Evolutionary conservation across 1,284 basidiomycete genomes (phyloP).

Genomic region (Ustilago curta): DNA sequence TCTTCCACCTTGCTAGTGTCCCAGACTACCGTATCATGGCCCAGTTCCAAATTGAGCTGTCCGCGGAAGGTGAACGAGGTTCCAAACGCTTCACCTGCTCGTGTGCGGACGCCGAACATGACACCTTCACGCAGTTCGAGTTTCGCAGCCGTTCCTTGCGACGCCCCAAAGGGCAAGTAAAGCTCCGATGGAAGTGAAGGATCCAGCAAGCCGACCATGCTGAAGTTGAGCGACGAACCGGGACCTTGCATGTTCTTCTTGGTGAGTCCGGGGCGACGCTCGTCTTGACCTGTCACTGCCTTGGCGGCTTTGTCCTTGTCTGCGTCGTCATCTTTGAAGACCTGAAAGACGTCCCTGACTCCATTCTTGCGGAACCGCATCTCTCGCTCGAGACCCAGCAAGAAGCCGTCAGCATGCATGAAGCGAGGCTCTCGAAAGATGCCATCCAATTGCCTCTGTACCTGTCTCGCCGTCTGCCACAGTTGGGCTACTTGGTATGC

Average conservation of each 20-base stretch:
- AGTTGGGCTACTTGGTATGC: constrained; percentile 27
- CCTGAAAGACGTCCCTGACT: constrained; percentile 45
- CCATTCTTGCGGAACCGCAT: constrained; percentile 42
- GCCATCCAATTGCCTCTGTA: constrained; percentile 41
- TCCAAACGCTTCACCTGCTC: constrained; percentile 48
- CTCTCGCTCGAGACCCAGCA: constrained; percentile 42
- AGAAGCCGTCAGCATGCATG: constrained; percentile 45
- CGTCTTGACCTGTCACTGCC: constrained; percentile 30
- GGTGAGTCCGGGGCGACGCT: constrained; percentile 40
- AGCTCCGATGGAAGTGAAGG: constrained; percentile 19
- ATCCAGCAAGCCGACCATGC: constrained; percentile 49
- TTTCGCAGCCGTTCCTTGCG: not conserved
- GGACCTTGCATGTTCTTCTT: constrained; percentile 55
- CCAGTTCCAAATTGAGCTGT: constrained; percentile 41
- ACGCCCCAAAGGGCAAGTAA: constrained; percentile 8
- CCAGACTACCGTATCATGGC: constrained; percentile 44
- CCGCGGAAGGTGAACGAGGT: constrained; percentile 48
- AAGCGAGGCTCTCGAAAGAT: constrained; percentile 40
- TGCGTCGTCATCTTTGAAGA: constrained; percentile 27
- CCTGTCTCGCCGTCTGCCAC: constrained; percentile 44
- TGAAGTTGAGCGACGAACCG: constrained; percentile 51
- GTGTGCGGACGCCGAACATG: constrained; percentile 40
- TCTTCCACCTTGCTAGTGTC: constrained; percentile 35
- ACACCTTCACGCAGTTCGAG: constrained; percentile 27
- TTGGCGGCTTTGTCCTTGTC: constrained; percentile 8